These are phyloP conservation scores for Rauvolfia tetraphylla DNA, from an alignment of 257 asterid genomes.

Conservation along the genomic window DNA sequence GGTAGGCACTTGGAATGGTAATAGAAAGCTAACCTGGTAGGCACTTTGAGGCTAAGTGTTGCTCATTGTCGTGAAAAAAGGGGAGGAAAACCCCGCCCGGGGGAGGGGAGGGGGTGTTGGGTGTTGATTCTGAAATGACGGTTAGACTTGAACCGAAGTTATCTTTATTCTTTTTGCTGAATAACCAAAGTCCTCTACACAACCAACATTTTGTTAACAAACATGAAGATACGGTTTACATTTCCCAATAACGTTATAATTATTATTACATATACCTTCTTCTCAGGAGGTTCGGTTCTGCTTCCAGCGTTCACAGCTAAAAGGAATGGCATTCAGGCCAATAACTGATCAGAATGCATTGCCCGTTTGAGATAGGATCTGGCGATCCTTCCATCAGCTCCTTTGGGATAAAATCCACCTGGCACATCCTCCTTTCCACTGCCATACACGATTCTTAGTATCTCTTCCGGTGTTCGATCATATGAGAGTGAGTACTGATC, in stretches of 20 bases:
- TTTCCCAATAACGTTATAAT: too few species aligned
- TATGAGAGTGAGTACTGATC: conserved; percentile 46
- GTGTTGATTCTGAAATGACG: not conserved
- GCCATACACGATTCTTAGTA: conserved; percentile 64
- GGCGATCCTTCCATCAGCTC: conserved; percentile 68
- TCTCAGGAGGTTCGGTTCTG: too few species aligned
- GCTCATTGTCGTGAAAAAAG: too few species aligned
- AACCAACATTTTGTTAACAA: too few species aligned
- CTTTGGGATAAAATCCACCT: conserved; percentile 79
- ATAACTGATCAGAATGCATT: not conserved
- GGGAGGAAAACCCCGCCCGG: not conserved
- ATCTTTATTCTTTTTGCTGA: too few species aligned
- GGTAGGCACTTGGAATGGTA: too few species aligned
- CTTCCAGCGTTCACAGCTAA: not conserved
- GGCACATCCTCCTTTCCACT: conserved; percentile 51
- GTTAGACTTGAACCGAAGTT: too few species aligned
- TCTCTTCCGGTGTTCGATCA: conserved; percentile 63
- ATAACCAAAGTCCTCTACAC: too few species aligned
- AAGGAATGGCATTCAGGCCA: not conserved
- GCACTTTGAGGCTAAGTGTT: too few species aligned
- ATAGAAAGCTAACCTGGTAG: too few species aligned
- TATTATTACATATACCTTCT: too few species aligned
- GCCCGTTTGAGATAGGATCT: conserved; percentile 29
- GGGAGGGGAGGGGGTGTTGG: not conserved
- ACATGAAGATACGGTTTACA: too few species aligned